These are phyloP conservation scores for Pulicaria dysenterica DNA, from an alignment of 129 eudicot species.

Conservation along the genomic window DNA sequence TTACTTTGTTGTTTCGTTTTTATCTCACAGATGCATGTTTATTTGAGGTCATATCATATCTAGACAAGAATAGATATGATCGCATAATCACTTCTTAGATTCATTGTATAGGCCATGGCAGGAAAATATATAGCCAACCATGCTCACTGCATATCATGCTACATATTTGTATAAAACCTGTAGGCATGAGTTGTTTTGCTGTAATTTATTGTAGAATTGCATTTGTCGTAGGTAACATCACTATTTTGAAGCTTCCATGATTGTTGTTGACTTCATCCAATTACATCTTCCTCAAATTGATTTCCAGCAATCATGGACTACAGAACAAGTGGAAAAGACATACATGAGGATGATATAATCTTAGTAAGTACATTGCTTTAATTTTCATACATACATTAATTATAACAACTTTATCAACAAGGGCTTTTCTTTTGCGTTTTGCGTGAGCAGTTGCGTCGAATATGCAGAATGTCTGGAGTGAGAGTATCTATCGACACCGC, in stretches of 20 bases:
- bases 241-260: conserved; percentile 38
- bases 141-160: background rate
- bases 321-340: conserved; percentile 78
- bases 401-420: conserved; percentile 16
- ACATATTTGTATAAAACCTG: conserved; percentile 4
- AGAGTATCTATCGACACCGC: conserved; percentile 56
- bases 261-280: conserved; percentile 48
- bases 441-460: conserved; percentile 60
- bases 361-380: conserved; percentile 54
- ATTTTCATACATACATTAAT: background rate
- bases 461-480: conserved; percentile 81
- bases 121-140: too few relatives aligned
- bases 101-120: too few relatives aligned
- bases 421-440: background rate
- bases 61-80: too few relatives aligned
- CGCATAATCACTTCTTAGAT: too few relatives aligned
- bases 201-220: conserved; percentile 31
- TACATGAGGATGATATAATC: conserved; percentile 72
- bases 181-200: conserved; percentile 23
- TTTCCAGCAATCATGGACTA: conserved; percentile 94
- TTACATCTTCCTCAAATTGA: conserved; percentile 54
- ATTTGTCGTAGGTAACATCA: conserved; percentile 41
- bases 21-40: too few relatives aligned
- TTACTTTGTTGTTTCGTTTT: too few relatives aligned
- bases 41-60: too few relatives aligned